phyloP scores from a whole-genome alignment of 495 filamentous ascomycete genomes.

The Trichocladium antarcticum region DNA sequence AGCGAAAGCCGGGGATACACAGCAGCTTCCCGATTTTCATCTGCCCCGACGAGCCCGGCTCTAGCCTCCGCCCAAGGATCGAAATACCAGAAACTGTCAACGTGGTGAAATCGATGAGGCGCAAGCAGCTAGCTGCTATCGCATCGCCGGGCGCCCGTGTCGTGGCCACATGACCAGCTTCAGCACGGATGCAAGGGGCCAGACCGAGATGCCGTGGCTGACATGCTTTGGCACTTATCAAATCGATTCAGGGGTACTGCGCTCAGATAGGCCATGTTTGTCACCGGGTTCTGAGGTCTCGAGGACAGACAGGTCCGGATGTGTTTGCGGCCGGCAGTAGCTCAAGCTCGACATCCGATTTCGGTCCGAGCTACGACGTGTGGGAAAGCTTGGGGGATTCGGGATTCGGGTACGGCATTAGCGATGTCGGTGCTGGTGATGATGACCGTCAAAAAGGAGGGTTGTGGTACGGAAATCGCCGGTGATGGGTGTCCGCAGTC shows the following conservation, averaged over 20 bases:
- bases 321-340: too few relatives aligned
- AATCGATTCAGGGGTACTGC: neutral
- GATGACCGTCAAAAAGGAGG: too few relatives aligned
- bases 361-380: too few relatives aligned
- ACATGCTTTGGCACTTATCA: neutral
- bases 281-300: too few relatives aligned
- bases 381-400: too few relatives aligned
- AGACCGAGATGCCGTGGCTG: neutral
- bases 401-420: too few relatives aligned
- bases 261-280: neutral
- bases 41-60: neutral
- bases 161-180: constrained; percentile 1
- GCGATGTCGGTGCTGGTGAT: too few relatives aligned
- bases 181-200: neutral
- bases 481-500: too few relatives aligned
- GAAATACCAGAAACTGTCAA: neutral
- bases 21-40: neutral
- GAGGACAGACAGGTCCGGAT: too few relatives aligned
- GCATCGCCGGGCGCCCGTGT: neutral
- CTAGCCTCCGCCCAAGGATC: neutral
- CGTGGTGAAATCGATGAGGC: neutral
- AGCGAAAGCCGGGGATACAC: constrained; percentile 7
- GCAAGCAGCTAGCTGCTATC: neutral
- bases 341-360: too few relatives aligned
- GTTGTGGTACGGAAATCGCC: too few relatives aligned